Percentiles rank a stretch among this genome's conserved stretches.
Conservation (phyloP, 2,329 filamentous ascomycete genomes). For the Lasiodiplodia sp. region DNA sequence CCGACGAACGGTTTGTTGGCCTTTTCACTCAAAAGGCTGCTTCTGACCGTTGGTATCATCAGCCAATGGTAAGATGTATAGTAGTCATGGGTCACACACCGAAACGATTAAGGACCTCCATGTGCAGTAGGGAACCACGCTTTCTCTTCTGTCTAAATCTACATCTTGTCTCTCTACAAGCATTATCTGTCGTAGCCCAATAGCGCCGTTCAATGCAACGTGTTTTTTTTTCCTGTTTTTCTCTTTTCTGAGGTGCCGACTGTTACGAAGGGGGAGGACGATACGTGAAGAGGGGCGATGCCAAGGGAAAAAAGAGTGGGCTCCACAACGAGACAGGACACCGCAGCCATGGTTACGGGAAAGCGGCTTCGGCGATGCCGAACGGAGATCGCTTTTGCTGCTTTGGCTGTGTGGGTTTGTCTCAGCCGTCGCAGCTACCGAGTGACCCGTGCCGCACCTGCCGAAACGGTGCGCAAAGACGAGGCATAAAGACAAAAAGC, state of each 20-base stretch:
- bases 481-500: neutral
- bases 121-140: neutral
- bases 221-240: neutral
- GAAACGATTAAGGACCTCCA: neutral
- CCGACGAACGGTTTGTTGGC: neutral
- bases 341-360: constrained; percentile 10
- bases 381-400: neutral
- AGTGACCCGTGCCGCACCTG: constrained; percentile 16
- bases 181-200: too few relatives aligned
- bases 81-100: neutral
- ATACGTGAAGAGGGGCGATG: neutral
- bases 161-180: neutral
- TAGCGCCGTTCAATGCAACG: neutral
- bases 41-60: too few relatives aligned
- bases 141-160: neutral
- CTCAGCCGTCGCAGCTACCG: constrained; percentile 19
- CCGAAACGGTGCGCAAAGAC: neutral
- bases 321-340: constrained; percentile 1
- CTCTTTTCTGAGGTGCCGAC: neutral
- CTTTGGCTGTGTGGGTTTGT: neutral
- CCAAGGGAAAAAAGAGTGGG: neutral
- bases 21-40: neutral
- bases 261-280: neutral
- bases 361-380: constrained; percentile 21
- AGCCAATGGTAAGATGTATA: neutral